Conservation (phyloP, 192 early-diverging fungal species). For the Chytriomyces hyalinus region DNA sequence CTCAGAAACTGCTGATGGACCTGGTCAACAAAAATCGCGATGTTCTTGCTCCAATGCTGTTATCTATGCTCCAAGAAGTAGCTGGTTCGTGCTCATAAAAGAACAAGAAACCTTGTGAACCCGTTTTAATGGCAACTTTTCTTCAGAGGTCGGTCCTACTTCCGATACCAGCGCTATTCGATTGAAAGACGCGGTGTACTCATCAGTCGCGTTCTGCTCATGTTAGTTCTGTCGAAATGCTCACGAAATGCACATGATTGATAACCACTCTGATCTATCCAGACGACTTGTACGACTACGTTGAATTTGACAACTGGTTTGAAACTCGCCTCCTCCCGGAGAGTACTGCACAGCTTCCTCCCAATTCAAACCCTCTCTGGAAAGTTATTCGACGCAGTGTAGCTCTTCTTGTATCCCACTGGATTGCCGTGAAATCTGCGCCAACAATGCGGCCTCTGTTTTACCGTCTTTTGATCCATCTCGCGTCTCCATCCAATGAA, state of each 20-base stretch:
- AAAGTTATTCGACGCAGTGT: conserved; percentile 65
- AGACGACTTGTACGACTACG: conserved; percentile 75
- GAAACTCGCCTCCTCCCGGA: conserved; percentile 52
- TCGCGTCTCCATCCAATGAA: conserved; percentile 65
- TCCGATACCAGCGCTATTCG: conserved; percentile 57
- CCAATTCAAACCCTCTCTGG: conserved; percentile 20
- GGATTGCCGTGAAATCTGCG: conserved; percentile 80
- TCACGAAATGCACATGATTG: no score
- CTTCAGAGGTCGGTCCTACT: conserved; percentile 29
- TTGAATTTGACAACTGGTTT: conserved; percentile 86
- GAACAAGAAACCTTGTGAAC: not conserved
- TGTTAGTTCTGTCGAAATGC: conserved; percentile 21
- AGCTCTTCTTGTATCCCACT: conserved; percentile 81
- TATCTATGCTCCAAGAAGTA: conserved; percentile 64
- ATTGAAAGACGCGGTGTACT: conserved; percentile 80
- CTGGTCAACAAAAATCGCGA: conserved; percentile 71
- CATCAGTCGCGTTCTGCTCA: conserved; percentile 78
- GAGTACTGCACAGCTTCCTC: conserved; percentile 1
- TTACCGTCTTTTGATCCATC: conserved; percentile 74
- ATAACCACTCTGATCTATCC: no score
- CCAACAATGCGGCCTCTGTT: conserved; percentile 64
- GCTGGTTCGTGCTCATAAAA: conserved; percentile 40
- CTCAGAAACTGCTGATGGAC: conserved; percentile 83
- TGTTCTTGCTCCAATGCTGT: conserved; percentile 64
- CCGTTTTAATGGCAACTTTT: no score